These are phyloP conservation scores for Hypoxylon sp. DNA, from an alignment of 2,329 filamentous ascomycete species.

Conservation along the genomic window DNA sequence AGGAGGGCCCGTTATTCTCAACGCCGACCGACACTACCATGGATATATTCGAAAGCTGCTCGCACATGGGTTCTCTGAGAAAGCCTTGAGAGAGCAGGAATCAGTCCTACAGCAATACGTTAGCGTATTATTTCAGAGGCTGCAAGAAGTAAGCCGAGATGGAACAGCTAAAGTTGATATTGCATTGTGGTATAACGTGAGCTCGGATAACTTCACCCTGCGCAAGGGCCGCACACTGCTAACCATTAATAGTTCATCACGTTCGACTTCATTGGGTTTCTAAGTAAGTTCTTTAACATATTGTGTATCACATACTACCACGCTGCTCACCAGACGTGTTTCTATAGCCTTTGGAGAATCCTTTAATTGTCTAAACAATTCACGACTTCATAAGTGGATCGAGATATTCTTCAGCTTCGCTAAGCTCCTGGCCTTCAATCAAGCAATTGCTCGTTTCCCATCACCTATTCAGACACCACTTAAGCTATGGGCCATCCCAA, in stretches of 20 bases:
- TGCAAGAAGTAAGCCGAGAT: constrained; percentile 18
- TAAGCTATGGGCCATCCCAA: constrained; percentile 14
- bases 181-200: constrained; percentile 24
- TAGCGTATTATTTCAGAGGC: constrained; percentile 16
- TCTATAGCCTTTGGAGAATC: constrained; percentile 28
- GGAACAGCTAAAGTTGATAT: constrained; percentile 21
- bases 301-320: background rate
- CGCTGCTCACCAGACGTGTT: background rate
- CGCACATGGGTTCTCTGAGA: constrained; percentile 33
- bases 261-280: constrained; percentile 30
- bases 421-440: constrained; percentile 8
- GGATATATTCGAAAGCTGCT: constrained; percentile 30
- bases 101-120: constrained; percentile 28
- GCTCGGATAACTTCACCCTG: background rate
- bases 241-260: constrained; percentile 22
- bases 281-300: constrained; percentile 16
- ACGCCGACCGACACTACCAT: constrained; percentile 30
- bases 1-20: constrained; percentile 20
- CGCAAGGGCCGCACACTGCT: background rate
- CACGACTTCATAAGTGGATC: constrained; percentile 21
- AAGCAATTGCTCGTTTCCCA: constrained; percentile 16
- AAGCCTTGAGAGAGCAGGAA: constrained; percentile 34
- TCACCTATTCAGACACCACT: background rate
- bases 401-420: constrained; percentile 17
- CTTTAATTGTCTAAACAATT: constrained; percentile 27